Conservation (phyloP, 1,139 yeast species). For the Zygosaccharomyces pseudobailii region DNA sequence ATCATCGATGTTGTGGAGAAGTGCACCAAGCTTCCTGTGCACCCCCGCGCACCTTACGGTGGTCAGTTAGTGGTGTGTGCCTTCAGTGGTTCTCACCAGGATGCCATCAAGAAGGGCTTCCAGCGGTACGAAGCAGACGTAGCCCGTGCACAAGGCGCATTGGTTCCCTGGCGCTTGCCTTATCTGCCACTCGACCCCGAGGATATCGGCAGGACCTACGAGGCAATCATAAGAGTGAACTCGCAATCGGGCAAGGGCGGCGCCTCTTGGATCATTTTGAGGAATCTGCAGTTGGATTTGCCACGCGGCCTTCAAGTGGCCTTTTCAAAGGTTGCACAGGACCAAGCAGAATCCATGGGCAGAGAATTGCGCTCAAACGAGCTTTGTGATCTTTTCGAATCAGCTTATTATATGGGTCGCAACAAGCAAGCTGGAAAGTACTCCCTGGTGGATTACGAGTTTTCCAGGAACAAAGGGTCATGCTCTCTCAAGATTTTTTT, state of each 20-base stretch:
- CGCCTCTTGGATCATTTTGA: constrained; percentile 93
- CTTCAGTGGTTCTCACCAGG: constrained; percentile 95
- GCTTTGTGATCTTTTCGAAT: constrained; percentile 68
- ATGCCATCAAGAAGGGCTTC: constrained; percentile 96
- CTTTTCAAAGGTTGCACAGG: constrained; percentile 80
- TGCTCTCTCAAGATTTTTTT: constrained; percentile 49
- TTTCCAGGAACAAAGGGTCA: constrained; percentile 37
- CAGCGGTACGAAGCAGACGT: constrained; percentile 50
- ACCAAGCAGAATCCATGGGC: constrained; percentile 74
- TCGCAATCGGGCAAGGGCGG: constrained; percentile 99
- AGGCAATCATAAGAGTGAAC: constrained; percentile 95
- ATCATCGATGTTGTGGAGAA: constrained; percentile 85
- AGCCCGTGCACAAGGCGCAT: constrained; percentile 44
- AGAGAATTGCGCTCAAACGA: constrained; percentile 79
- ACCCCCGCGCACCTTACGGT: constrained; percentile 92
- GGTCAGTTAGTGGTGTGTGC: constrained; percentile 97
- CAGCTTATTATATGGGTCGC: constrained; percentile 59
- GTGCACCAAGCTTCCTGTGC: constrained; percentile 92
- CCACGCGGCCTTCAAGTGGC: constrained; percentile 91
- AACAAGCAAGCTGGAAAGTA: constrained; percentile 34
- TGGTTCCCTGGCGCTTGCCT: constrained; percentile 71
- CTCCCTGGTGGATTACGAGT: constrained; percentile 49
- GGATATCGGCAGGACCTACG: constrained; percentile 94
- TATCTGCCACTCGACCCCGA: constrained; percentile 94
- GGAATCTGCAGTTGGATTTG: constrained; percentile 81